Percentiles rank a stretch among this genome's conserved stretches.
Conservation (phyloP, 2,329 filamentous ascomycete species). For the Penicillium sp. region DNA sequence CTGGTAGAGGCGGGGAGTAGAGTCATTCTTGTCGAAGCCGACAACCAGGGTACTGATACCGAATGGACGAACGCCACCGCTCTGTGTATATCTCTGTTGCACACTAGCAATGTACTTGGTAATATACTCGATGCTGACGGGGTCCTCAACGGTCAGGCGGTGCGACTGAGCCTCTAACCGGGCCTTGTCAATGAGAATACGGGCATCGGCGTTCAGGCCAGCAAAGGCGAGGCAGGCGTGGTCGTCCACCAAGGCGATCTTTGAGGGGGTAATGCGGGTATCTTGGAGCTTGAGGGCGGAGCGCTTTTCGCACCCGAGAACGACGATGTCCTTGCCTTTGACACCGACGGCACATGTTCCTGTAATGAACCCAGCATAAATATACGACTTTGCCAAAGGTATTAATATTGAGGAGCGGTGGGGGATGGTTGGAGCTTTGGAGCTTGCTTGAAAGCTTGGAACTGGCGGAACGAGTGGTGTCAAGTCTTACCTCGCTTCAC, state of each 20-base stretch:
- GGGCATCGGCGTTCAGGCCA: conserved; percentile 93
- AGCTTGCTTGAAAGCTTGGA: too few relatives aligned
- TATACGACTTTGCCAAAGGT: too few relatives aligned
- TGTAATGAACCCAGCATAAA: conserved; percentile 38
- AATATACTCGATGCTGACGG: conserved; percentile 97
- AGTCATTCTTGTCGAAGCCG: conserved; percentile 93
- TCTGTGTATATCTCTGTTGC: conserved; percentile 98
- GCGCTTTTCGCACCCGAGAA: conserved; percentile 96
- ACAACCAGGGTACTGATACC: conserved; percentile 97
- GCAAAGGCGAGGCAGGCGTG: conserved; percentile 97
- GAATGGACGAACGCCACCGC: conserved; percentile 96
- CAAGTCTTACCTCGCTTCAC: conserved; percentile 88
- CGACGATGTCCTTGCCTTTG: conserved; percentile 90
- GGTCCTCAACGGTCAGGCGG: conserved; percentile 93
- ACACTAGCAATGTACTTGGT: conserved; percentile 98
- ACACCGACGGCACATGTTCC: conserved; percentile 97
- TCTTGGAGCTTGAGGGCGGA: conserved; percentile 99
- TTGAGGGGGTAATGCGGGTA: conserved; percentile 96
- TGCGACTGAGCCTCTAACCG: conserved; percentile 96
- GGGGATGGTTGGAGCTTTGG: not conserved
- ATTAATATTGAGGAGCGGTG: too few relatives aligned
- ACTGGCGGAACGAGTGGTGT: conserved; percentile 10
- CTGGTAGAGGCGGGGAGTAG: conserved; percentile 87
- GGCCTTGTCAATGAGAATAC: conserved; percentile 97
- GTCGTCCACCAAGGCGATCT: conserved; percentile 93